Evolutionary conservation across 805 yeast genomes (phyloP), one percentile per base, ranked within the genome.

Genomic region (Pichia exigua): DNA sequence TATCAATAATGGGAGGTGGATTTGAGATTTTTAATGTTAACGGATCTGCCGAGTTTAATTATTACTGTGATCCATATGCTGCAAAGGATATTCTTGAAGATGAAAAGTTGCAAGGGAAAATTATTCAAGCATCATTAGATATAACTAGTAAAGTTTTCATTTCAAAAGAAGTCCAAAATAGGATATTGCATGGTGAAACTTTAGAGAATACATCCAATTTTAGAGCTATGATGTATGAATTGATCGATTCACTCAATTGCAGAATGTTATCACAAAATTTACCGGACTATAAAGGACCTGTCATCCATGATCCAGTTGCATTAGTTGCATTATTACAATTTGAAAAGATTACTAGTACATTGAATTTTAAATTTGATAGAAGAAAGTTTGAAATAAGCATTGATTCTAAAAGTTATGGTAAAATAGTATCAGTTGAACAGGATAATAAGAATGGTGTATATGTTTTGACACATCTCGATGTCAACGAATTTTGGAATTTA

Each of bases 1-100:
- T 89, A 18, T 73, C 86, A 13, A 75, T 86, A 21, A 87, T 89
- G 95, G 96, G 96, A 15, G 95, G 95, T 2, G 78, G 76, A 0
- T 62, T 78, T 50, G 51, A 57, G 11, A 47, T 47, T 8, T 65
- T 61, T 49, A 66, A 66, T 49, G 55, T 59, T 38, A 59, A 61
- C 46, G 60, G 57, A 1, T 73, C 72, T 46, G 81, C 92, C 7
- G 95, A 89, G 64, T 88, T 86, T 71, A 89, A 89, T 65, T 73
- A 86, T 39, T 75, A 77, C 71, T 73, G 79, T 48, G 97, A 89
- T 64, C 88, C 95, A 1, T 73, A 75, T 42, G 95, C 96, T 6
- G 87, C 96, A 0, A 67, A 77, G 26, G 62, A 66, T 17, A 74
- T 88, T 2, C 66, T 88, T 7, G 60, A 64, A 15, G 81, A 81